Percentiles rank a stretch among this genome's conserved stretches.
Evolutionary conservation across 1,284 basidiomycete species (phyloP).

Genomic region (Peniophora sp.): DNA sequence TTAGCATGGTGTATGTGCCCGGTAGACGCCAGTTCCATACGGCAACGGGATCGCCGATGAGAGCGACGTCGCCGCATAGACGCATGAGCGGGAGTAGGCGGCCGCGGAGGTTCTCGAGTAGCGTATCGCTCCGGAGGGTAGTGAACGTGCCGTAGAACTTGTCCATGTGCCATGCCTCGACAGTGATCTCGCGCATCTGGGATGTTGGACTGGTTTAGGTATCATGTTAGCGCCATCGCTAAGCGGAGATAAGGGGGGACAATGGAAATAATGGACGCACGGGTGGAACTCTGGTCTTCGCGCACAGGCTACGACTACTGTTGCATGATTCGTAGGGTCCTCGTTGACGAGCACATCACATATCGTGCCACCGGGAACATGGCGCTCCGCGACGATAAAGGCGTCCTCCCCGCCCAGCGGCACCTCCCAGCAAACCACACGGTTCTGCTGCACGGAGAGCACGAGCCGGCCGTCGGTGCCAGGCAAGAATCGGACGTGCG

Average conservation of each 20-base stretch:
- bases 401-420: conserved; percentile 24
- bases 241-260: background rate
- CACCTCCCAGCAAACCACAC: conserved; percentile 27
- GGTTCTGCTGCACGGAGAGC: conserved; percentile 19
- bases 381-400: conserved; percentile 24
- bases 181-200: conserved; percentile 4
- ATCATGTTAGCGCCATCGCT: background rate
- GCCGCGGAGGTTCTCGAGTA: conserved; percentile 3
- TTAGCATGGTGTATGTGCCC: conserved; percentile 8
- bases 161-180: conserved; percentile 13
- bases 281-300: conserved; percentile 11
- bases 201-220: background rate
- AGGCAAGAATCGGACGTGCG: conserved; percentile 24
- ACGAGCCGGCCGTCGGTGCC: conserved; percentile 25
- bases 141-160: conserved; percentile 13
- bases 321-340: conserved; percentile 19
- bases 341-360: conserved; percentile 24
- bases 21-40: conserved; percentile 12
- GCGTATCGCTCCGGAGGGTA: conserved; percentile 5
- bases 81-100: conserved; percentile 8
- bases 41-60: conserved; percentile 12
- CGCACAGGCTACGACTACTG: conserved; percentile 18
- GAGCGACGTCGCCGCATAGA: conserved; percentile 9
- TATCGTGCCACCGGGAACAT: conserved; percentile 10
- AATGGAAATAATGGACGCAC: no score